Percentiles rank a stretch among this genome's conserved stretches.
These are phyloP conservation scores for Rhizophagus clarus DNA, from an alignment of 192 early-diverging fungal species.

Conservation along the genomic window DNA sequence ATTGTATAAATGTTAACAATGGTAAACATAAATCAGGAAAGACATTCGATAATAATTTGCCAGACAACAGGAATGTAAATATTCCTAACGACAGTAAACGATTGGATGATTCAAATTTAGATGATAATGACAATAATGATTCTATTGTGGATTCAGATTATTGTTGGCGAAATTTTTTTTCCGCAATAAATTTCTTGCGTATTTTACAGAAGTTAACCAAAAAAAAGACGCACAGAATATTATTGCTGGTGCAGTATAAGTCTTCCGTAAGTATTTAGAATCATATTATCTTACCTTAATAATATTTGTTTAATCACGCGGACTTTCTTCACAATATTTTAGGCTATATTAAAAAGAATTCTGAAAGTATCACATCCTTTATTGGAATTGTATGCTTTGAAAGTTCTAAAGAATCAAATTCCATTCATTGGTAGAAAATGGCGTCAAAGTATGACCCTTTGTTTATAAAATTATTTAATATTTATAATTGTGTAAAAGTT, in stretches of 20 bases:
- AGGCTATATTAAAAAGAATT: slow-evolving; percentile 76
- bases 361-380: slow-evolving; percentile 70
- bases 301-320: neutral
- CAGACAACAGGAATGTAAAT: too few relatives aligned
- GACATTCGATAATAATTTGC: neutral
- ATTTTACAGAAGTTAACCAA: slow-evolving; percentile 84
- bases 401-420: slow-evolving; percentile 79
- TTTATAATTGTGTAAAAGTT: neutral
- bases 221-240: slow-evolving; percentile 70
- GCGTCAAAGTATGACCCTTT: slow-evolving; percentile 58
- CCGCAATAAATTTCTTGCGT: slow-evolving; percentile 71
- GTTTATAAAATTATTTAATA: neutral
- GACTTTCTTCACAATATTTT: neutral
- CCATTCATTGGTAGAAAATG: slow-evolving; percentile 81
- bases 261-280: slow-evolving; percentile 48
- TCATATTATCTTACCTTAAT: neutral
- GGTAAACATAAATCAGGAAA: slow-evolving; percentile 28
- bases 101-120: slow-evolving; percentile 20
- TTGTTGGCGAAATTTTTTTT: slow-evolving; percentile 65
- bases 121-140: slow-evolving; percentile 33
- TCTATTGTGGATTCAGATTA: slow-evolving; percentile 34
- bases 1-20: slow-evolving; percentile 25
- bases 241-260: slow-evolving; percentile 84
- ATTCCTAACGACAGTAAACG: slow-evolving; percentile 19
- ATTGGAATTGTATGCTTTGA: slow-evolving; percentile 74